Conservation (phyloP, 345 rosid species). For the Eucalyptus victrix region DNA sequence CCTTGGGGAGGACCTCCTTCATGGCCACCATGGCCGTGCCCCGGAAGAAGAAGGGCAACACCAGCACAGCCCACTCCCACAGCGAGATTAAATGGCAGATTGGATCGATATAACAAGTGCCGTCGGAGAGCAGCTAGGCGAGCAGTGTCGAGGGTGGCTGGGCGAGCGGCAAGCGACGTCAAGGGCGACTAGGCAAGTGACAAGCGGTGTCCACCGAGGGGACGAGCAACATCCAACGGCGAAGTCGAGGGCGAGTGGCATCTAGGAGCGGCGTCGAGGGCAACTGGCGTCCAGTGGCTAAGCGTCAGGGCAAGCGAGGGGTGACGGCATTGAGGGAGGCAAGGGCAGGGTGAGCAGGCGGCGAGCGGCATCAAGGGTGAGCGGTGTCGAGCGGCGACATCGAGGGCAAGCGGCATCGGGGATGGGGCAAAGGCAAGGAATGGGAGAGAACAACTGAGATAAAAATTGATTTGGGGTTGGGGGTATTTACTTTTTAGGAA, state of each 20-base stretch:
- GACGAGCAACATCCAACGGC: accelerated
- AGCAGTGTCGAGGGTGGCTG: no score
- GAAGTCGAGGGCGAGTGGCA: accelerated
- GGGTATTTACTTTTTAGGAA: no score
- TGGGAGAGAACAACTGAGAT: no score
- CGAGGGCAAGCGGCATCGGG: accelerated
- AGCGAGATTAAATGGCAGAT: no score
- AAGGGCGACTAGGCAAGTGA: accelerated
- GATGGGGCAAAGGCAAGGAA: accelerated
- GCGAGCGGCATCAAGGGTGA: accelerated
- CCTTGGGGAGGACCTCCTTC: no score
- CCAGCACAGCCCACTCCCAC: no score
- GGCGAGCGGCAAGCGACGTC: accelerated
- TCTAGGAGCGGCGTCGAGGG: accelerated
- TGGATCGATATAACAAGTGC: no score
- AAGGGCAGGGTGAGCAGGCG: accelerated
- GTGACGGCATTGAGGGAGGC: accelerated
- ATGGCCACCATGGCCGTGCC: no score
- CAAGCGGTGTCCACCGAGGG: accelerated
- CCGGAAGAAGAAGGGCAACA: no score
- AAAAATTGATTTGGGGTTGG: no score
- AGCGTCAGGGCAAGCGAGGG: accelerated
- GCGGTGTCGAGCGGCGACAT: accelerated
- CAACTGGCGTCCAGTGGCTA: accelerated
- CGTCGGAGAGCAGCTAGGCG: accelerated